Evolutionary conservation across 176 grass and related monocot species (phyloP), one percentile per base, ranked within the genome.

Genomic region (Tillandsia leiboldiana): DNA sequence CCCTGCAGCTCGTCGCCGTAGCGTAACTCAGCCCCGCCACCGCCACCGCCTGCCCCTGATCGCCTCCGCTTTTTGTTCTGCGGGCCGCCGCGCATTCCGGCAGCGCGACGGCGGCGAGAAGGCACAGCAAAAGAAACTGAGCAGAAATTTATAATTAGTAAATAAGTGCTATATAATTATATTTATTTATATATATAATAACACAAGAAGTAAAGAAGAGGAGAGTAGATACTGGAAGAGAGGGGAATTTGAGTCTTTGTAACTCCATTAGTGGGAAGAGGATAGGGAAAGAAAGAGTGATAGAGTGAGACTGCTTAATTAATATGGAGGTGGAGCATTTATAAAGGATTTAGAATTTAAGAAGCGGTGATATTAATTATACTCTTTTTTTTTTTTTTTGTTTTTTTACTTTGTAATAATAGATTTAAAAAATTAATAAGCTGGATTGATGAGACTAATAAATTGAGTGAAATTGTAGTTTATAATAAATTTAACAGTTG

Each of bases 1-100:
- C 69, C 10, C 90, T 77, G 87, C 95, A 93, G 26, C 8, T 81
- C 15, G 84, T 67, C 1, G 90, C 85, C 22, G 90, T 78, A n/a
- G 81, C 14, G 77, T 99, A 94, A 20, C 77, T 70, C 83, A 86
- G 84, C 76, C 75, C 80, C 20, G 14, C 20, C 10, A 72, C 49
- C 54, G 22, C 23, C 14, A 6, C 54, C 8, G 11, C 52, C 28
- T 11, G 20, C 72, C 3, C 17, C 26, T 20, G 4, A 3, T 12
- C 63, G 8, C 1, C 64, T 51, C 8, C 52, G 3, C 8, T 22
- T 61, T 0, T 61, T 22, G 56, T 2, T 20, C 17, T 18, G 14
- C 9, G 7, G 56, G 56, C 17, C 56, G 56, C 56, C 56, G 56
- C 56, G 8, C 56, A 22, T 61, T 23, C 56, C 48, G 22, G 17